phyloP scores from a whole-genome alignment of 352 stramenopile species.

The Globisporangium lucens region DNA sequence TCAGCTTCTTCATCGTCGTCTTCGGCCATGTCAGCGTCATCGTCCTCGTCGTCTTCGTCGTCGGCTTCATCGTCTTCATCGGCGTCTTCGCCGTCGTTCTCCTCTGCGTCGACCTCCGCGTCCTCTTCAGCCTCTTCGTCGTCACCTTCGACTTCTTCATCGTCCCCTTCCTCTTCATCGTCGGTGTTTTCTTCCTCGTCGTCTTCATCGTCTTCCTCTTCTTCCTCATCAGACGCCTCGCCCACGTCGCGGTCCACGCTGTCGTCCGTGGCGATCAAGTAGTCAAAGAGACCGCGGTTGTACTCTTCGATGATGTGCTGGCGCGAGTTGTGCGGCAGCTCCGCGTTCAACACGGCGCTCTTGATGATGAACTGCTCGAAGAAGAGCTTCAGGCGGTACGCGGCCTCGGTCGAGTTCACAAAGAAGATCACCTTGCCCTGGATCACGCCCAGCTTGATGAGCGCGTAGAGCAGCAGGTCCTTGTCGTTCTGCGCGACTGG shows the following conservation, averaged over 20 bases:
- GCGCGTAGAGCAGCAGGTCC: slow-evolving; percentile 96
- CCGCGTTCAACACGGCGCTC: slow-evolving; percentile 97
- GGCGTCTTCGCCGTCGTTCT: slow-evolving; percentile 62
- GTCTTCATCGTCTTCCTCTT: slow-evolving; percentile 68
- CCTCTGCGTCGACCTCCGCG: slow-evolving; percentile 30
- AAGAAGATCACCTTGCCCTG: slow-evolving; percentile 99
- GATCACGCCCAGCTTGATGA: slow-evolving; percentile 97
- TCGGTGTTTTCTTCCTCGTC: slow-evolving; percentile 35
- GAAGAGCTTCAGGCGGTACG: slow-evolving; percentile 98
- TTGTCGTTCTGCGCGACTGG: slow-evolving; percentile 90
- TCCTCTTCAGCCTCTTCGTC: slow-evolving; percentile 41
- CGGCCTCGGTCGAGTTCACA: slow-evolving; percentile 94
- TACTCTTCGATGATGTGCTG: slow-evolving; percentile 96
- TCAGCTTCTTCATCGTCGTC: slow-evolving; percentile 25
- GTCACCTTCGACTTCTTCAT: slow-evolving; percentile 40
- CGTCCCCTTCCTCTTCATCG: slow-evolving; percentile 37
- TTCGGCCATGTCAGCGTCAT: slow-evolving; percentile 33
- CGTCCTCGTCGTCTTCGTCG: slow-evolving; percentile 51
- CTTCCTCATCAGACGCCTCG: slow-evolving; percentile 57
- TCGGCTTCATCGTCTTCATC: slow-evolving; percentile 57
- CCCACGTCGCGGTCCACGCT: slow-evolving; percentile 88
- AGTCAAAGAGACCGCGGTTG: slow-evolving; percentile 98
- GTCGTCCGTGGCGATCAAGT: slow-evolving; percentile 98
- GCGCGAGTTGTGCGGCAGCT: slow-evolving; percentile 97
- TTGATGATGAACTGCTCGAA: slow-evolving; percentile 99